Conservation (phyloP, 805 yeast genomes). For the Sungouiozyma ichnusensis region DNA sequence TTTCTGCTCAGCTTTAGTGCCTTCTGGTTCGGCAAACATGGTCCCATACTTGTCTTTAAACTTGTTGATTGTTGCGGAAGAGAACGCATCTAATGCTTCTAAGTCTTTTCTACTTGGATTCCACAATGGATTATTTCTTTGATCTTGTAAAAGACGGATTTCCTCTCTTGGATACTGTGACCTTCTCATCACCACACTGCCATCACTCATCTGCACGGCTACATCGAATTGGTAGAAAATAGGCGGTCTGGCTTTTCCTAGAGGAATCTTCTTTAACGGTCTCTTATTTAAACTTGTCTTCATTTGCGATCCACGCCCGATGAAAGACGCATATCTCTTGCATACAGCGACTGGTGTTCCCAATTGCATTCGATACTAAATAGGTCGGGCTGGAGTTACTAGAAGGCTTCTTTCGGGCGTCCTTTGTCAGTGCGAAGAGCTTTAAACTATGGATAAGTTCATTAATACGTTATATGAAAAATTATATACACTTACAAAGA, state of each 20-base stretch:
- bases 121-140: constrained; percentile 80
- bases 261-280: constrained; percentile 55
- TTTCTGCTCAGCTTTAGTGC: background rate
- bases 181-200: constrained; percentile 74
- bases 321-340: constrained; percentile 14
- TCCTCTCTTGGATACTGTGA: constrained; percentile 86
- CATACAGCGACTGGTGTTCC: background rate
- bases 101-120: constrained; percentile 77
- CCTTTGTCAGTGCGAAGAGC: no score
- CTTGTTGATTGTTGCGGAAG: constrained; percentile 69
- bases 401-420: no score
- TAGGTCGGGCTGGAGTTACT: background rate
- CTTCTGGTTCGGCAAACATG: constrained; percentile 27
- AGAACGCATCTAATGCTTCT: constrained; percentile 64
- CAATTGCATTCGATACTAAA: background rate
- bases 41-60: constrained; percentile 57
- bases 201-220: constrained; percentile 84
- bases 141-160: constrained; percentile 76
- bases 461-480: background rate
- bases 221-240: constrained; percentile 86
- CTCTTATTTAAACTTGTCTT: constrained; percentile 33
- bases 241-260: constrained; percentile 90
- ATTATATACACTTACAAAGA: background rate
- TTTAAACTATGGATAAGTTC: background rate
- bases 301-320: constrained; percentile 15